Conservation (phyloP, 108 stramenopile genomes). For the Cyclotella sp. region DNA sequence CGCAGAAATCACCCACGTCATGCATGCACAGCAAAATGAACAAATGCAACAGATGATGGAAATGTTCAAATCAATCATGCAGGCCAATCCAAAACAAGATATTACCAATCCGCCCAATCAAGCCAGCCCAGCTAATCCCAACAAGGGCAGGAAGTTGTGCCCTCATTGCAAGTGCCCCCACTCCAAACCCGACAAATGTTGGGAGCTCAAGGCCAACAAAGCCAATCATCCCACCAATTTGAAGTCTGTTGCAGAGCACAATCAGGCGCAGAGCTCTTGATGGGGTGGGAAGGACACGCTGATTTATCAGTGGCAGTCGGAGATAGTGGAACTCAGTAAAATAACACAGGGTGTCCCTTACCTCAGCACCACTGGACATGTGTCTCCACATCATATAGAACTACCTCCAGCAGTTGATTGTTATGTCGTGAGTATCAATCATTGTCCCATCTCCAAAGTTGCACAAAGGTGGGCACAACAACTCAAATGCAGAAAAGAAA, state of each 20-base stretch:
- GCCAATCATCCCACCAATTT: background rate
- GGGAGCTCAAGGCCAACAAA: slow-evolving; percentile 13
- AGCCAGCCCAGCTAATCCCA: background rate
- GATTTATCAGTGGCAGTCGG: slow-evolving; percentile 17
- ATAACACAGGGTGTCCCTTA: slow-evolving; percentile 15
- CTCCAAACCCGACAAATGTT: slow-evolving; percentile 25
- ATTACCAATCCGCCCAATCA: background rate
- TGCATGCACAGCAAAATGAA: slow-evolving; percentile 1
- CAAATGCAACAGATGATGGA: slow-evolving; percentile 16
- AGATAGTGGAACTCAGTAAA: slow-evolving; percentile 25
- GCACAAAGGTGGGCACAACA: background rate
- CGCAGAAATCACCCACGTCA: slow-evolving; percentile 12
- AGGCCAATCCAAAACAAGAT: background rate
- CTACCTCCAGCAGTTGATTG: background rate
- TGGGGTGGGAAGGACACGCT: slow-evolving; percentile 5
- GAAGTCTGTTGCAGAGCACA: slow-evolving; percentile 8
- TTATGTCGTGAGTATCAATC: background rate
- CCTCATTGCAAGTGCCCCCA: slow-evolving; percentile 15
- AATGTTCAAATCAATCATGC: slow-evolving; percentile 7
- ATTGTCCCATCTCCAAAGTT: slow-evolving; percentile 9
- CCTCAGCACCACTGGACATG: background rate
- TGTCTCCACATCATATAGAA: background rate
- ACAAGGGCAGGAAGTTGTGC: background rate
- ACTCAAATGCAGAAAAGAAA: background rate
- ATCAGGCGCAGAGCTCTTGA: background rate